A percentile compares a stretch with the other conserved stretches of the same genome.
Conservation (phyloP, 2,329 filamentous ascomycete species). For the Trichoderma koningii region DNA sequence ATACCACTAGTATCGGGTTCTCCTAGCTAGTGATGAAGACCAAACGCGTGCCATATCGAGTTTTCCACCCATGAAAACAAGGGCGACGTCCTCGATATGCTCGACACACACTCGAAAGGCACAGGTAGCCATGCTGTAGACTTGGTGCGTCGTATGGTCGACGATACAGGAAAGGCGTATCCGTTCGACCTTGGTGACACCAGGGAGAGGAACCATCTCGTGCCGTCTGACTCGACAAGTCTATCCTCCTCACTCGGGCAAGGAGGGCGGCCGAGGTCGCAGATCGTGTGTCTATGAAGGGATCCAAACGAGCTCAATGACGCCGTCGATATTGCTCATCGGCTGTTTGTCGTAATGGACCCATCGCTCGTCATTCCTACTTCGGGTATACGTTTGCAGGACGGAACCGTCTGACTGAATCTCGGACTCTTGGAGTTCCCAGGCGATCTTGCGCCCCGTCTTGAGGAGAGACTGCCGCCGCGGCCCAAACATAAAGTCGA, state of each 20-base stretch:
- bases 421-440: conserved; percentile 55
- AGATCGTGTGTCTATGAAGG: conserved; percentile 33
- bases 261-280: not conserved
- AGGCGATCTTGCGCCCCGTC: conserved; percentile 55
- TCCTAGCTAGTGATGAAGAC: not conserved
- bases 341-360: conserved; percentile 47
- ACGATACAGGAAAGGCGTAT: not conserved
- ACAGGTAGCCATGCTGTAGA: not conserved
- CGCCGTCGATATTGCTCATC: conserved; percentile 57
- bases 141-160: not conserved
- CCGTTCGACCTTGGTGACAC: not conserved
- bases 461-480: conserved; percentile 50
- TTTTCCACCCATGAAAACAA: not conserved
- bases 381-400: conserved; percentile 56
- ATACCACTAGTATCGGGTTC: too few species aligned
- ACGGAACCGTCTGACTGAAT: conserved; percentile 53
- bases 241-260: not conserved
- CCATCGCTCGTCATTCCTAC: conserved; percentile 57
- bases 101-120: not conserved
- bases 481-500: conserved; percentile 55
- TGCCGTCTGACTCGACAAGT: not conserved
- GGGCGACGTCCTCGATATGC: not conserved
- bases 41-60: not conserved
- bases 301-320: conserved; percentile 61
- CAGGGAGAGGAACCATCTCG: not conserved